phyloP scores from a whole-genome alignment of 495 filamentous ascomycete genomes.

The Tuber borchii region DNA sequence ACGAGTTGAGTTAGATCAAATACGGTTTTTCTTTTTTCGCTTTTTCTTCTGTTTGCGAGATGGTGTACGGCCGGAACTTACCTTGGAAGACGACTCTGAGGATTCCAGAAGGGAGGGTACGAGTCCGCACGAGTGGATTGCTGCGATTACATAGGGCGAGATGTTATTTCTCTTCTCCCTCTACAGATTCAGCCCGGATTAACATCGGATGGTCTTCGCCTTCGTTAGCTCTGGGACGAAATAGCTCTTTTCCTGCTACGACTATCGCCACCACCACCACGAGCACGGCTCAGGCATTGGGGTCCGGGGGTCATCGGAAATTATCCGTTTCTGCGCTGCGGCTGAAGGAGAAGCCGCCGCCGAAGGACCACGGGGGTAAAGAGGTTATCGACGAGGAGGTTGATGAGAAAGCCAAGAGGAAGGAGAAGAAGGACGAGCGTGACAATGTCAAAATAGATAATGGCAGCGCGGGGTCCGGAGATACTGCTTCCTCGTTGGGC shows the following conservation, averaged over 20 bases:
- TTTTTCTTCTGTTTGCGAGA: neutral
- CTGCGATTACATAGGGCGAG: neutral
- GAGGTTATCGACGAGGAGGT: constrained; percentile 32
- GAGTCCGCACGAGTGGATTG: constrained; percentile 7
- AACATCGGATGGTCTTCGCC: constrained; percentile 20
- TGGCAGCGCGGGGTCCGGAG: constrained; percentile 21
- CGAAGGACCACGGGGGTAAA: constrained; percentile 14
- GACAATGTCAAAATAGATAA: constrained; percentile 25
- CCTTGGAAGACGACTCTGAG: constrained; percentile 8
- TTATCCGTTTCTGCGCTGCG: constrained; percentile 26
- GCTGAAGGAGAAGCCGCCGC: constrained; percentile 31
- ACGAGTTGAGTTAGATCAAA: neutral
- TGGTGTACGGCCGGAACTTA: constrained; percentile 37
- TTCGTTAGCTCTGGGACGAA: constrained; percentile 9
- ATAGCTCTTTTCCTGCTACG: constrained; percentile 12
- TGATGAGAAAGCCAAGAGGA: constrained; percentile 25
- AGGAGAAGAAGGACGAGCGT: constrained; percentile 20
- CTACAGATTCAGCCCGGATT: constrained; percentile 10
- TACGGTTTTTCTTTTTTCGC: neutral
- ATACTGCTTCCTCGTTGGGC: constrained; percentile 12
- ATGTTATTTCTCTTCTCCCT: neutral
- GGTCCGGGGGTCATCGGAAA: constrained; percentile 17
- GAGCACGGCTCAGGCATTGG: constrained; percentile 18
- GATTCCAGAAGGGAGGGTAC: constrained; percentile 24
- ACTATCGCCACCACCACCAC: constrained; percentile 11